Percentiles rank a stretch among this genome's conserved stretches.
phyloP scores from a whole-genome alignment of 2,329 filamentous ascomycete genomes.

The Annulohypoxylon truncatum region DNA sequence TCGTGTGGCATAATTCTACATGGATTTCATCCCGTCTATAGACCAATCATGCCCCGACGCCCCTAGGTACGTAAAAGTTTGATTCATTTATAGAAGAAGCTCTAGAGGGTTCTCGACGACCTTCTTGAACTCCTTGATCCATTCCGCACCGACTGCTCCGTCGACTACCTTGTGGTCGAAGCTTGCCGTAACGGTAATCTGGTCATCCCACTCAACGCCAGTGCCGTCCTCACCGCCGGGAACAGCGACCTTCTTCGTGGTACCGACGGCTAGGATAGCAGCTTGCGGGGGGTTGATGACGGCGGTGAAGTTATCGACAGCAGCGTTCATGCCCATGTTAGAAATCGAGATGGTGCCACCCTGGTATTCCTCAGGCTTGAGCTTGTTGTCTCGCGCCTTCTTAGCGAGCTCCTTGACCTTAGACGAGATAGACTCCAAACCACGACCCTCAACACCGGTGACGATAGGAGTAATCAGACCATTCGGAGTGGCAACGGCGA shows the following conservation, averaged over 20 bases:
- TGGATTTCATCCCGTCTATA: conserved; percentile 47
- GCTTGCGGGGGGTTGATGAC: conserved; percentile 99
- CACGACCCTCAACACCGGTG: conserved; percentile 85
- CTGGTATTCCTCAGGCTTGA: conserved; percentile 99
- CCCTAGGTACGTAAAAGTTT: conserved; percentile 37
- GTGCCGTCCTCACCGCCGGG: conserved; percentile 85
- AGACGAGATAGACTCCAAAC: conserved; percentile 87
- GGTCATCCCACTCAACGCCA: conserved; percentile 91
- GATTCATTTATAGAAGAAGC: conserved; percentile 78
- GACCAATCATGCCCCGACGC: conserved; percentile 49
- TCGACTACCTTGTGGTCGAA: conserved; percentile 99
- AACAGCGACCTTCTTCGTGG: conserved; percentile 93
- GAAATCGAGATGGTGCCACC: conserved; percentile 99
- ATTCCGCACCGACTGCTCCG: conserved; percentile 94
- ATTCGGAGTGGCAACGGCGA: conserved; percentile 91
- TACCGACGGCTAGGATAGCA: conserved; percentile 93
- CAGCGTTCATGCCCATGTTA: conserved; percentile 99
- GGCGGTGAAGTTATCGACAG: conserved; percentile 96
- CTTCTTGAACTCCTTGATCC: conserved; percentile 97
- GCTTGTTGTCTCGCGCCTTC: conserved; percentile 95
- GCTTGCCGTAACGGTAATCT: conserved; percentile 93
- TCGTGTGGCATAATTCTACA: conserved; percentile 48
- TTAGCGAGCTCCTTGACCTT: conserved; percentile 97
- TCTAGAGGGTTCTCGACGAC: conserved; percentile 96
- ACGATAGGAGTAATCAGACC: conserved; percentile 99